phyloP scores from a whole-genome alignment of 2,329 filamentous ascomycete species.

The Chrysoporthe deuterocubensis region DNA sequence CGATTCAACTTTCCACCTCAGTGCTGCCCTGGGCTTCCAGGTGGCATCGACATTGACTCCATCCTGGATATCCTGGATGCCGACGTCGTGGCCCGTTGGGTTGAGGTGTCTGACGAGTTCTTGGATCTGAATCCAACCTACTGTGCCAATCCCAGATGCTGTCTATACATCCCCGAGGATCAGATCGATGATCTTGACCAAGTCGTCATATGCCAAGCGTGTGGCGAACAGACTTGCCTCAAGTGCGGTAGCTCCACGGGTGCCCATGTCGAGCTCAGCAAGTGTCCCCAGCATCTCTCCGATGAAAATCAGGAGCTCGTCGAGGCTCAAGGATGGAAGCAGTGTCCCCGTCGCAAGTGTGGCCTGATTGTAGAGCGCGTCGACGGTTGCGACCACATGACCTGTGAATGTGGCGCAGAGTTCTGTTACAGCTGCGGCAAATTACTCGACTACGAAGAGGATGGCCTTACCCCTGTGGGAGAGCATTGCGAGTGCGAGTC shows the following conservation, averaged over 20 bases:
- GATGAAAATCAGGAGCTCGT: background rate
- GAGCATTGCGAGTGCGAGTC: background rate
- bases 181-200: background rate
- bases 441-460: background rate
- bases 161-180: background rate
- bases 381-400: background rate
- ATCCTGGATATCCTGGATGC: background rate
- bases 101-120: background rate
- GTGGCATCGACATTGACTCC: background rate
- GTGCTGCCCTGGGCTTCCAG: background rate
- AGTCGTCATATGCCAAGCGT: background rate
- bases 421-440: background rate
- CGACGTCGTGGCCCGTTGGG: background rate
- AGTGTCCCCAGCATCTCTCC: background rate
- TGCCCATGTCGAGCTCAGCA: background rate
- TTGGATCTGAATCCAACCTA: background rate
- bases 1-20: background rate
- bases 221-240: background rate
- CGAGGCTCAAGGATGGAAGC: background rate
- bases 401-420: background rate
- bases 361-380: background rate
- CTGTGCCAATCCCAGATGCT: background rate
- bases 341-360: constrained; percentile 1
- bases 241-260: background rate
- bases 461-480: background rate